These are phyloP conservation scores for Akanthomyces dipterigenus DNA, from an alignment of 2,329 filamentous ascomycete genomes.

Conservation along the genomic window DNA sequence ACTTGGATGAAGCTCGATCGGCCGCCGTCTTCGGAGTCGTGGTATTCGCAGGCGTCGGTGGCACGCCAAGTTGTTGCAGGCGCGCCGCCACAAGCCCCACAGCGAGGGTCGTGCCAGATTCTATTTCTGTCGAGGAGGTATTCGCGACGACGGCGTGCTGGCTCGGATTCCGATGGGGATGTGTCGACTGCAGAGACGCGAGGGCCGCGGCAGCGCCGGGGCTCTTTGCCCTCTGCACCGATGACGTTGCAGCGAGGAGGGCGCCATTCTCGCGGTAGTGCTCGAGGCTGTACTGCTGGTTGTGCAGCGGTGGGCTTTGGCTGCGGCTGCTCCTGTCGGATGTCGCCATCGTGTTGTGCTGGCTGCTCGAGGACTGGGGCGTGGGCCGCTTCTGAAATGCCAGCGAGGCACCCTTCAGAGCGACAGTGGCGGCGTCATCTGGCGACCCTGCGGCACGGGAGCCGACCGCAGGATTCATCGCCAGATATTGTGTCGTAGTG, in stretches of 20 bases:
- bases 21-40: background rate
- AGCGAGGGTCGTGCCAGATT: constrained; percentile 13
- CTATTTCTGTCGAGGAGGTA: constrained; percentile 23
- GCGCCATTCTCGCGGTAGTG: constrained; percentile 29
- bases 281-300: constrained; percentile 11
- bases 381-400: constrained; percentile 41
- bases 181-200: constrained; percentile 16
- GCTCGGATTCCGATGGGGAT: constrained; percentile 26
- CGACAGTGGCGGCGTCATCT: constrained; percentile 36
- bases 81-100: constrained; percentile 18
- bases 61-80: constrained; percentile 20
- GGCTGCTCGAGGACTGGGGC: background rate
- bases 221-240: constrained; percentile 14
- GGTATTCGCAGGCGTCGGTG: background rate
- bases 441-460: constrained; percentile 23
- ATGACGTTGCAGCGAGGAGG: constrained; percentile 38
- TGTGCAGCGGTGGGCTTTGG: constrained; percentile 18
- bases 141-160: constrained; percentile 25
- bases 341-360: background rate
- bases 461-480: constrained; percentile 29
- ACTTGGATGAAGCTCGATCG: constrained; percentile 11
- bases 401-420: constrained; percentile 47
- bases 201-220: constrained; percentile 9
- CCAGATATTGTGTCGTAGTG: constrained; percentile 16
- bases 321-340: background rate